Percentiles rank a stretch among this genome's conserved stretches.
phyloP scores from a whole-genome alignment of 2,329 filamentous ascomycete genomes.

The Cercospora sojina region DNA sequence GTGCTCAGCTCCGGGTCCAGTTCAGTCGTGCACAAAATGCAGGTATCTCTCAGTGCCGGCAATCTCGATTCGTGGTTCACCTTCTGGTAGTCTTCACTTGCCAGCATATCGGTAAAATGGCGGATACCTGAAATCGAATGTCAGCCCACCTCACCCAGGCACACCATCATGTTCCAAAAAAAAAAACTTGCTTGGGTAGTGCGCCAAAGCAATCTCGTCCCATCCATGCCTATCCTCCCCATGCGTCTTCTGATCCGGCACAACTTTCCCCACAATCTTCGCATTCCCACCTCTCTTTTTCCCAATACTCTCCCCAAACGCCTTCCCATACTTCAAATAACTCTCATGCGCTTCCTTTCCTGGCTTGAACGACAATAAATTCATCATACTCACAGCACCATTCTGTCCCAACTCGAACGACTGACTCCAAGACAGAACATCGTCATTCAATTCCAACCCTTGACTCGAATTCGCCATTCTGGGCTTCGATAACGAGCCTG shows the following conservation, averaged over 20 bases:
- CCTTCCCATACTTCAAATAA: conserved; percentile 60
- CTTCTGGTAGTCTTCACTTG: conserved; percentile 57
- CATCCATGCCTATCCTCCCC: conserved; percentile 43
- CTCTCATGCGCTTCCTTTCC: conserved; percentile 49
- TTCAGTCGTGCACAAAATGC: conserved; percentile 41
- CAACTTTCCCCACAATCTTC: conserved; percentile 62
- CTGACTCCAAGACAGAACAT: conserved; percentile 54
- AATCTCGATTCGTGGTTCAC: conserved; percentile 57
- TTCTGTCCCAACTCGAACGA: conserved; percentile 36
- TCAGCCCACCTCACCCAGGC: conserved; percentile 1
- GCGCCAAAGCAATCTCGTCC: conserved; percentile 65
- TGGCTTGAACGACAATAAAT: conserved; percentile 58
- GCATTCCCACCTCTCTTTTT: conserved; percentile 55
- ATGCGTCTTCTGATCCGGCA: conserved; percentile 37
- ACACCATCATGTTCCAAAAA: conserved; percentile 37
- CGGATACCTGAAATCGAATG: conserved; percentile 39
- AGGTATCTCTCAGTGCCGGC: conserved; percentile 41
- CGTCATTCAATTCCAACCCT: conserved; percentile 55
- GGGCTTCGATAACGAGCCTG: conserved; percentile 35
- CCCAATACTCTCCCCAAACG: conserved; percentile 52
- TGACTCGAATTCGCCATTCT: conserved; percentile 44
- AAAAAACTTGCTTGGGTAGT: conserved; percentile 59
- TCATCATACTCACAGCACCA: conserved; percentile 61
- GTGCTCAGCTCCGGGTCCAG: conserved; percentile 31
- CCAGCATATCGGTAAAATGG: conserved; percentile 63